These are phyloP conservation scores for Mycena metata DNA, from an alignment of 768 basidiomycete species.

Conservation along the genomic window DNA sequence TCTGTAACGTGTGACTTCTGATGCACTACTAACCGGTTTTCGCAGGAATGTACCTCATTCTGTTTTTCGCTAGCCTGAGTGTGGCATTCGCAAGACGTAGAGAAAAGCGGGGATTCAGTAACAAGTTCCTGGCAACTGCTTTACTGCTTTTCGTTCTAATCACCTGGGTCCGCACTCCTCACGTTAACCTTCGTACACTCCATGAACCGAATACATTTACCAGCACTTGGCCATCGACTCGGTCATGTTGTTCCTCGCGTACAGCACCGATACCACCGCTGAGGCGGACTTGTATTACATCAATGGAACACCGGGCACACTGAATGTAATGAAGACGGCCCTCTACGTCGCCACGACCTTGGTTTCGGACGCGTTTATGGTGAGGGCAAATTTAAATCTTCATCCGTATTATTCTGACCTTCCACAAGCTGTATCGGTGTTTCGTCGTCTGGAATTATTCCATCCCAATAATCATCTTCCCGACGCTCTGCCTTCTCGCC, in stretches of 20 bases:
- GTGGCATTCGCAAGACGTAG: background rate
- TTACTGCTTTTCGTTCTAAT: background rate
- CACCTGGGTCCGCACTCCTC: background rate
- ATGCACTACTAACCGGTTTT: background rate
- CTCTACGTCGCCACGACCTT: background rate
- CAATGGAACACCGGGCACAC: background rate
- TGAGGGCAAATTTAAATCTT: background rate
- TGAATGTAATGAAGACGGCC: background rate
- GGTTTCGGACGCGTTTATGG: background rate
- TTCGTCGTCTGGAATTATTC: background rate
- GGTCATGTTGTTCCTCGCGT: background rate
- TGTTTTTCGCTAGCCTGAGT: constrained; percentile 1
- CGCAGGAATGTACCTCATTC: constrained; percentile 5
- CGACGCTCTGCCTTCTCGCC: background rate
- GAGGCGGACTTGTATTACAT: background rate
- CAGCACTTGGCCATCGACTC: background rate
- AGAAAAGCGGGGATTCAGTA: background rate
- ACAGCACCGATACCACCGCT: background rate
- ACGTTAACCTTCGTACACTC: background rate
- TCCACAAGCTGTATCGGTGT: background rate
- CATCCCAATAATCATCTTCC: background rate
- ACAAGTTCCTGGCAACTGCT: background rate
- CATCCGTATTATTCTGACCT: background rate
- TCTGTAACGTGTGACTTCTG: too few relatives aligned
- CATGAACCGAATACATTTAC: too few relatives aligned